Conservation (phyloP, 73 alveolate species). For the Stentor roeselii region DNA sequence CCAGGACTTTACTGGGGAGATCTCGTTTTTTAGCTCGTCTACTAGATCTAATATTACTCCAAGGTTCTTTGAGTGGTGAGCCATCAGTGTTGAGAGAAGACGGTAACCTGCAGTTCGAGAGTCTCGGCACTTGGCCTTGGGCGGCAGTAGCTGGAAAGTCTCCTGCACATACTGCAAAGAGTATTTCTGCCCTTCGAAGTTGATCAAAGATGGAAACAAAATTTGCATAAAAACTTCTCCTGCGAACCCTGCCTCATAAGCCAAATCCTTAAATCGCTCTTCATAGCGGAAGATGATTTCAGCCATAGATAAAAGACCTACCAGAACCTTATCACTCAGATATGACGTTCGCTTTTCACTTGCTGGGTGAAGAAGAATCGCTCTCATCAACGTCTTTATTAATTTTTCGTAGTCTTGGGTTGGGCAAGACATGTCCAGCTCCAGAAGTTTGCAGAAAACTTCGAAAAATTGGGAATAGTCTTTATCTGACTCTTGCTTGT, state of each 20-base stretch:
- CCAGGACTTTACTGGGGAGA: slow-evolving; percentile 46
- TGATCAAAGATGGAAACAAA: not conserved
- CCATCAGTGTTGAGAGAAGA: not conserved
- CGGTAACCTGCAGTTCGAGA: slow-evolving; percentile 50
- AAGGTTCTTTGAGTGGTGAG: not conserved
- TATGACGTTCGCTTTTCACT: slow-evolving; percentile 34
- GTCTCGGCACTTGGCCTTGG: slow-evolving; percentile 43
- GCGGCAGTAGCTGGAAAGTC: slow-evolving; percentile 27
- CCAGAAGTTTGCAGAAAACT: slow-evolving; percentile 42
- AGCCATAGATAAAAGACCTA: slow-evolving; percentile 38
- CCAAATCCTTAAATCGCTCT: not conserved
- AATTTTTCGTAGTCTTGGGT: slow-evolving; percentile 36
- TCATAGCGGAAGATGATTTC: slow-evolving; percentile 31
- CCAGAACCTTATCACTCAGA: slow-evolving; percentile 35
- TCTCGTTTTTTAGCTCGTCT: not conserved
- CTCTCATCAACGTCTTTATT: slow-evolving; percentile 23
- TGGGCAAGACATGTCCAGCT: slow-evolving; percentile 29
- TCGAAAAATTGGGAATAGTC: slow-evolving; percentile 38
- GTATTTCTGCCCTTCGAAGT: not conserved
- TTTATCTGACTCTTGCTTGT: not conserved
- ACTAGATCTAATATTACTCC: not conserved
- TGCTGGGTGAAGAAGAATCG: slow-evolving; percentile 29
- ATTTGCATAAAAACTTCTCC: not conserved
- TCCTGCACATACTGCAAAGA: not conserved
- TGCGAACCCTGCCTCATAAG: not conserved